phyloP scores from a whole-genome alignment of 192 early-diverging fungal genomes.

The Paraglomus brasilianum region DNA sequence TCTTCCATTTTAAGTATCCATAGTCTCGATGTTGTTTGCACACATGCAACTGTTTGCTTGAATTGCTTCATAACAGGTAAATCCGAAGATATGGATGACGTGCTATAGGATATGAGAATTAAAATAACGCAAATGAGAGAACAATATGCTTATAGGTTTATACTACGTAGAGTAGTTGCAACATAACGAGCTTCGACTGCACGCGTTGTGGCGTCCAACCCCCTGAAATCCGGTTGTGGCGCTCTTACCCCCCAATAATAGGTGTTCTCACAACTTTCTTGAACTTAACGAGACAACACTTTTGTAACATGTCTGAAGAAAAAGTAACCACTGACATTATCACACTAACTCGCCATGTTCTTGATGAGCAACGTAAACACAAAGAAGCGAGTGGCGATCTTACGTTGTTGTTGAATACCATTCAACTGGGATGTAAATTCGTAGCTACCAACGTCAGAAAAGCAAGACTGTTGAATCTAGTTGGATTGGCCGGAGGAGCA shows the following conservation, averaged over 20 bases:
- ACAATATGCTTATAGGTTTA: too few relatives aligned
- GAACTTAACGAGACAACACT: too few relatives aligned
- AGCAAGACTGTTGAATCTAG: slow-evolving; percentile 94
- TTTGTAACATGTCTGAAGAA: slow-evolving; percentile 26
- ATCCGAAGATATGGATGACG: too few relatives aligned
- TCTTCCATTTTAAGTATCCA: slow-evolving; percentile 8
- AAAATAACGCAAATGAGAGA: too few relatives aligned
- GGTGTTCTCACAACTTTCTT: too few relatives aligned
- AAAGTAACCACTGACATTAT: slow-evolving; percentile 77
- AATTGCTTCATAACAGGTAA: slow-evolving; percentile 16
- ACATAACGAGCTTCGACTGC: too few relatives aligned
- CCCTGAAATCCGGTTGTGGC: too few relatives aligned
- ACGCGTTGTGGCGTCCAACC: too few relatives aligned
- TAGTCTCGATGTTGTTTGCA: slow-evolving; percentile 6
- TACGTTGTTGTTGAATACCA: slow-evolving; percentile 82
- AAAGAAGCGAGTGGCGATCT: slow-evolving; percentile 93
- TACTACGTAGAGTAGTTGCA: too few relatives aligned
- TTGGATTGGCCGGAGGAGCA: slow-evolving; percentile 77
- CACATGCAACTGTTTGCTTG: slow-evolving; percentile 10
- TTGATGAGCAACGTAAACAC: slow-evolving; percentile 83
- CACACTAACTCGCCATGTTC: slow-evolving; percentile 90
- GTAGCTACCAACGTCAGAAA: slow-evolving; percentile 96
- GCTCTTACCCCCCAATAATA: too few relatives aligned
- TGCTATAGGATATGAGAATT: too few relatives aligned
- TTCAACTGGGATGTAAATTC: slow-evolving; percentile 96